A percentile compares a stretch with the other conserved stretches of the same genome.
These are phyloP conservation scores for Diplotaxis tenuifolia DNA, from an alignment of 345 rosid genomes.

Conservation along the genomic window DNA sequence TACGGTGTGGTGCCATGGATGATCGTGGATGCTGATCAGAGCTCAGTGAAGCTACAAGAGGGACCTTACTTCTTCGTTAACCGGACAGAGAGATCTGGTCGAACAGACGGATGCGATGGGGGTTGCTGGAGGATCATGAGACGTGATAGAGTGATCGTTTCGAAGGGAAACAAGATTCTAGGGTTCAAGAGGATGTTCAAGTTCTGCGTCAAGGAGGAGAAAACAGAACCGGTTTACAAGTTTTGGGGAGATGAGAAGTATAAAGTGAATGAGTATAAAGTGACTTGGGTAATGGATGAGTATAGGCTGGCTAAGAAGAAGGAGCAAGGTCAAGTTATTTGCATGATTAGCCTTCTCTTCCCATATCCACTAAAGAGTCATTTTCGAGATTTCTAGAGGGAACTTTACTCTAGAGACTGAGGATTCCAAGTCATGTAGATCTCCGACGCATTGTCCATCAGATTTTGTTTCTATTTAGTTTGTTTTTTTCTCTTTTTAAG, in stretches of 20 bases:
- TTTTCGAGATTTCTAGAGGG: background rate
- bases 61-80: background rate
- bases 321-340: background rate
- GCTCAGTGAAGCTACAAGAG: background rate
- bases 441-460: background rate
- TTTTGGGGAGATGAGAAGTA: background rate
- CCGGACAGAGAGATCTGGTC: background rate
- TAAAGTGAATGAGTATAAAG: background rate
- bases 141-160: background rate
- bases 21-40: background rate
- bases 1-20: background rate
- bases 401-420: background rate
- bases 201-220: background rate
- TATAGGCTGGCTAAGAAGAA: background rate
- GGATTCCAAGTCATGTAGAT: background rate
- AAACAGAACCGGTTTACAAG: background rate
- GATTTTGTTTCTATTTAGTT: background rate
- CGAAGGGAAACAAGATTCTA: background rate
- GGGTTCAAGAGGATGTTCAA: slow-evolving; percentile 2
- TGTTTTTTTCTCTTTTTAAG: background rate
- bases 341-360: background rate
- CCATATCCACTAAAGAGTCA: background rate
- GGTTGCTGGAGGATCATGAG: slow-evolving; percentile 8
- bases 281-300: slow-evolving; percentile 12
- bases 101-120: background rate